phyloP scores from a whole-genome alignment of 768 basidiomycete genomes.

The Pleurotus citrinopileatus region DNA sequence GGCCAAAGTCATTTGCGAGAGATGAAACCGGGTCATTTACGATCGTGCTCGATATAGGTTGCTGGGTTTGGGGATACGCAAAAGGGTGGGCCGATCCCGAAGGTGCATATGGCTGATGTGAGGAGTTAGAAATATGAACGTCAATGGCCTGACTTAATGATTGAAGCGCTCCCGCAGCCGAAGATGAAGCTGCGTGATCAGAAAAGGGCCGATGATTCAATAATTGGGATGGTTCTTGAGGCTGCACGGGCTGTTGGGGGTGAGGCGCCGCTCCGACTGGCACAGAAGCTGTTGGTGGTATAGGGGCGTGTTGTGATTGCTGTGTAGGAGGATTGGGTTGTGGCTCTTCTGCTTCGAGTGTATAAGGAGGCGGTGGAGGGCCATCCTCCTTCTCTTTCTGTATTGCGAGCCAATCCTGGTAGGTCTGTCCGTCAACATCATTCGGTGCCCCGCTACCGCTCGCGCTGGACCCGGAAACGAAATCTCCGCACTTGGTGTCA shows the following conservation, averaged over 20 bases:
- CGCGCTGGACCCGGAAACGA: constrained; percentile 15
- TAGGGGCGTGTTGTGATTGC: constrained; percentile 4
- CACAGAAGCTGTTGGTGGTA: not conserved
- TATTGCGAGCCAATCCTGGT: constrained; percentile 45
- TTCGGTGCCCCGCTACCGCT: constrained; percentile 14
- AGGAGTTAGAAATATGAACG: not conserved
- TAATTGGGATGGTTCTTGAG: not conserved
- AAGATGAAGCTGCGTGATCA: not conserved
- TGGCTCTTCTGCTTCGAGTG: constrained; percentile 45
- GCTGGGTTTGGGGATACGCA: not conserved
- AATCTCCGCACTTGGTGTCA: constrained; percentile 24
- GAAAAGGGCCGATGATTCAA: not conserved
- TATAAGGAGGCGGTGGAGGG: constrained; percentile 68
- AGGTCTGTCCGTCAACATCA: constrained; percentile 26
- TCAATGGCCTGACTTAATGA: not conserved
- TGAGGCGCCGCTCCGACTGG: not conserved
- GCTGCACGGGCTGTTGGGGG: not conserved
- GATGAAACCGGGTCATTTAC: constrained; percentile 25
- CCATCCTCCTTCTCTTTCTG: constrained; percentile 48
- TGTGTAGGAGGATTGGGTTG: not conserved
- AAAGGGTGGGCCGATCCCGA: constrained; percentile 8
- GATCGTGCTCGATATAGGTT: not conserved
- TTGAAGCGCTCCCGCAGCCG: not conserved
- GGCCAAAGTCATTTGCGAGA: constrained; percentile 35
- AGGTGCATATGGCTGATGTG: not conserved